Evolutionary conservation across 2,329 filamentous ascomycete genomes (phyloP).

Genomic region (Trichoderma koningii): DNA sequence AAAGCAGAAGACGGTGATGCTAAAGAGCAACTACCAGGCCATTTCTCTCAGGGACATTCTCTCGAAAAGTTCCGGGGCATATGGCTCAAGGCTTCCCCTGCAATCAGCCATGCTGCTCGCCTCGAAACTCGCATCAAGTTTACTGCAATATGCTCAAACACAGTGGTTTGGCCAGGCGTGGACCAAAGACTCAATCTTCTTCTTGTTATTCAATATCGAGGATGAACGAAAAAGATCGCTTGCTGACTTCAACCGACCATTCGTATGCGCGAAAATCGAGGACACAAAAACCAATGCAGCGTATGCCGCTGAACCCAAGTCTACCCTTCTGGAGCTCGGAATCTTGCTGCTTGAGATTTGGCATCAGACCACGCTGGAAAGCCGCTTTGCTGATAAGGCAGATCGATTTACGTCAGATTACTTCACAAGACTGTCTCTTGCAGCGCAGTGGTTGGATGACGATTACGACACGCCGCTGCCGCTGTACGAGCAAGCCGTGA

Average conservation of each 20-base stretch:
- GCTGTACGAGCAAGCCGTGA: slow-evolving; percentile 8
- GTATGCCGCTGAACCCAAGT: not conserved
- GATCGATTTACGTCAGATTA: not conserved
- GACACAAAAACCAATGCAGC: not conserved
- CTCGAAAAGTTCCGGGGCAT: not conserved
- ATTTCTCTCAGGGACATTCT: slow-evolving; percentile 4
- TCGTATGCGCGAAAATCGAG: slow-evolving; percentile 20
- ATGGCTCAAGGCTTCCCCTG: slow-evolving; percentile 1
- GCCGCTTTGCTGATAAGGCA: not conserved
- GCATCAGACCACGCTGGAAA: slow-evolving; percentile 18
- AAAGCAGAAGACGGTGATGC: slow-evolving; percentile 5
- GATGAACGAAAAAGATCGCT: not conserved
- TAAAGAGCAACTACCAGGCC: not conserved
- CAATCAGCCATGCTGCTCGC: slow-evolving; percentile 19
- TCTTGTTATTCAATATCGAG: not conserved
- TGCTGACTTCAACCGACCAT: slow-evolving; percentile 5
- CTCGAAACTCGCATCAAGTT: slow-evolving; percentile 12
- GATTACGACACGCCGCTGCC: not conserved
- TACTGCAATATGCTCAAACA: slow-evolving; percentile 22
- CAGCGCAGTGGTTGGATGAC: slow-evolving; percentile 12
- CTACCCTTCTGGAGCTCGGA: slow-evolving; percentile 16
- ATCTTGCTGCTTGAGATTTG: slow-evolving; percentile 19
- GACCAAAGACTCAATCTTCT: slow-evolving; percentile 18
- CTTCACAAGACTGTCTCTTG: not conserved
- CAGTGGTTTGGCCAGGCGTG: slow-evolving; percentile 10